These are phyloP conservation scores for Digitaria exilis DNA, from an alignment of 202 grass and related monocot species.

Conservation along the genomic window DNA sequence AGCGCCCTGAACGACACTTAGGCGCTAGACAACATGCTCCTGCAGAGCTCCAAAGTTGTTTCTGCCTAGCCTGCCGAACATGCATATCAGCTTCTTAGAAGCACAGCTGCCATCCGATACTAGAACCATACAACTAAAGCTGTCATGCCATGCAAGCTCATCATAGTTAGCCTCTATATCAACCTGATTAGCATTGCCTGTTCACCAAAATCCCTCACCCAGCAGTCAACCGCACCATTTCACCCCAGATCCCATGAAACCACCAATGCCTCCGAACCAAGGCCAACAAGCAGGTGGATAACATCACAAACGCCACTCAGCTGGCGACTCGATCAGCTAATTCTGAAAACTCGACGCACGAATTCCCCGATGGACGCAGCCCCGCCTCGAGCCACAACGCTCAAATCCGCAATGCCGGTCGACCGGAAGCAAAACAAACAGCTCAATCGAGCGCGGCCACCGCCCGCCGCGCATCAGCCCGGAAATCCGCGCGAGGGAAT, in stretches of 20 bases:
- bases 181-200: not conserved
- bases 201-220: conserved; percentile 9
- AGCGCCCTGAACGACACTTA: not conserved
- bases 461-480: conserved; percentile 26
- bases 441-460: not conserved
- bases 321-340: conserved; percentile 32
- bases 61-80: not conserved
- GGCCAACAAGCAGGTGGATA: not conserved
- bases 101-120: not conserved
- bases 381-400: conserved; percentile 2
- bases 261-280: conserved; percentile 30
- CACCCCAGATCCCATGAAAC: conserved; percentile 29
- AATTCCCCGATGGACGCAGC: conserved; percentile 10
- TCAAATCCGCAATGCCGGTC: conserved; percentile 39
- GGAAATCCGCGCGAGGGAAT: conserved; percentile 3
- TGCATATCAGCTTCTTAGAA: not conserved
- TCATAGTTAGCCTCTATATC: conserved; percentile 15
- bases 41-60: not conserved
- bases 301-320: conserved; percentile 2
- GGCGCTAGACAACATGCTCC: not conserved
- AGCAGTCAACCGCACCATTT: conserved; percentile 2
- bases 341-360: not conserved
- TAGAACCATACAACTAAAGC: not conserved
- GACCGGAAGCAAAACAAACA: conserved; percentile 19
- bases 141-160: not conserved